Percentiles rank a stretch among this genome's conserved stretches.
These are phyloP conservation scores for Arabidopsis hybrid DNA, from an alignment of 441 rosid genomes.

Conservation along the genomic window DNA sequence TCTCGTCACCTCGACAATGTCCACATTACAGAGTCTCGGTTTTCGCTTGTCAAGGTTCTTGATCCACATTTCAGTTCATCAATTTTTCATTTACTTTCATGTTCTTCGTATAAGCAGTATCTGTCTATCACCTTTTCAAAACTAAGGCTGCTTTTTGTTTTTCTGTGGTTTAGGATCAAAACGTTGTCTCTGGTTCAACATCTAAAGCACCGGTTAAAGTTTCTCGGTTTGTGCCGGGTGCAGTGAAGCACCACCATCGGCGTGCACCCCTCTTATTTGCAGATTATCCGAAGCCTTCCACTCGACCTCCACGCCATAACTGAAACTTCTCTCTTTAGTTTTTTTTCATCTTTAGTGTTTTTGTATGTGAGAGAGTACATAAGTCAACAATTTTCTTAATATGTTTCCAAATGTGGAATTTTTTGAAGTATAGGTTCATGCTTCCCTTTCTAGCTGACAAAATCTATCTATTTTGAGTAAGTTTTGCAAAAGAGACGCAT, in stretches of 20 bases:
- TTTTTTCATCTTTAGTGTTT: conserved; percentile 3
- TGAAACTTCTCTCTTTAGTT: conserved; percentile 32
- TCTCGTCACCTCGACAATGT: conserved; percentile 42
- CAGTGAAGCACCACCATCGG: conserved; percentile 21
- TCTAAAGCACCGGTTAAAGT: conserved; percentile 25
- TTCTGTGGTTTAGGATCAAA: conserved; percentile 33
- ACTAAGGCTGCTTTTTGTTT: neutral
- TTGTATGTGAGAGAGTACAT: conserved; percentile 33
- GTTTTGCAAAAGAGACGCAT: neutral
- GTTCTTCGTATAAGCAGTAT: neutral
- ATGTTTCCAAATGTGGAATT: conserved; percentile 28
- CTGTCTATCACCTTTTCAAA: conserved; percentile 7
- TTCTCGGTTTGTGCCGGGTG: conserved; percentile 19
- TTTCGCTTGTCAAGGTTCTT: conserved; percentile 30
- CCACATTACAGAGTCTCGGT: conserved; percentile 21
- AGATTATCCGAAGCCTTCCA: conserved; percentile 47
- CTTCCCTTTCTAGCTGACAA: conserved; percentile 1
- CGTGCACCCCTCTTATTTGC: conserved; percentile 31
- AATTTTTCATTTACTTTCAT: neutral
- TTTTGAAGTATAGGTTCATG: conserved; percentile 30
- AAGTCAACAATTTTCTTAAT: conserved; percentile 33
- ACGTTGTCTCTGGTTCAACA: conserved; percentile 20
- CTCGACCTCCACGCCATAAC: conserved; percentile 47
- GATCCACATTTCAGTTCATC: conserved; percentile 11
- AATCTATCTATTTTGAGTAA: conserved; percentile 22